Conservation (phyloP, 2,329 filamentous ascomycete species). For the Diaporthe sp. region DNA sequence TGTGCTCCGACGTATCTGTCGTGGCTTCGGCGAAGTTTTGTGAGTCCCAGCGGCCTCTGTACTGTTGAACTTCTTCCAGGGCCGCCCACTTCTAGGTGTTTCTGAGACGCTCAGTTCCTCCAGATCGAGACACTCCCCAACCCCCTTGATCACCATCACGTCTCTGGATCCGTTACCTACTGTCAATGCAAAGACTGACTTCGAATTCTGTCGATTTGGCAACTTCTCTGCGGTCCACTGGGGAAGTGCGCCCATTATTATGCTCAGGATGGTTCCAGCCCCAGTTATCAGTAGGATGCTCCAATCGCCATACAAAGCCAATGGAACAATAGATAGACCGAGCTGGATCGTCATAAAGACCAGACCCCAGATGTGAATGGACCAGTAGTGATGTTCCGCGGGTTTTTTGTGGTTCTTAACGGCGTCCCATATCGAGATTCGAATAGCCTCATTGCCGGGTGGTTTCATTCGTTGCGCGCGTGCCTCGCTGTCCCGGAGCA, state of each 20-base stretch:
- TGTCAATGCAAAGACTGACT: conserved; percentile 48
- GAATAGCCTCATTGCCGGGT: conserved; percentile 24
- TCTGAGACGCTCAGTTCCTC: conserved; percentile 49
- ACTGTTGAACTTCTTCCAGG: conserved; percentile 29
- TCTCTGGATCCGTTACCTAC: conserved; percentile 53
- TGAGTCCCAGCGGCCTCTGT: neutral
- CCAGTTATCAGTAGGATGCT: conserved; percentile 51
- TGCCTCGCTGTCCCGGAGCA: conserved; percentile 32
- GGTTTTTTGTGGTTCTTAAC: conserved; percentile 38
- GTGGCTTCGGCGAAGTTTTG: neutral
- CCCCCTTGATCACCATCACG: conserved; percentile 50
- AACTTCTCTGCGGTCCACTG: conserved; percentile 58
- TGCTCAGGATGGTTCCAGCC: conserved; percentile 49
- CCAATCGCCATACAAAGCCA: conserved; percentile 48
- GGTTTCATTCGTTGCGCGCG: neutral
- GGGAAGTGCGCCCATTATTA: conserved; percentile 47
- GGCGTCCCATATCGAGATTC: conserved; percentile 41
- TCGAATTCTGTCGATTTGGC: conserved; percentile 45
- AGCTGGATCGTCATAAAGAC: conserved; percentile 44
- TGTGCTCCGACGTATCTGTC: neutral
- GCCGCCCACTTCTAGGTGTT: conserved; percentile 21
- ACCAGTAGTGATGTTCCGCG: conserved; percentile 35
- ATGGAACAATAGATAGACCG: conserved; percentile 48
- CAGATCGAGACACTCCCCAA: conserved; percentile 49
- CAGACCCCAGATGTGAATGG: conserved; percentile 39